phyloP scores from a whole-genome alignment of 2,329 filamentous ascomycete genomes.

The Aspergillus latus region DNA sequence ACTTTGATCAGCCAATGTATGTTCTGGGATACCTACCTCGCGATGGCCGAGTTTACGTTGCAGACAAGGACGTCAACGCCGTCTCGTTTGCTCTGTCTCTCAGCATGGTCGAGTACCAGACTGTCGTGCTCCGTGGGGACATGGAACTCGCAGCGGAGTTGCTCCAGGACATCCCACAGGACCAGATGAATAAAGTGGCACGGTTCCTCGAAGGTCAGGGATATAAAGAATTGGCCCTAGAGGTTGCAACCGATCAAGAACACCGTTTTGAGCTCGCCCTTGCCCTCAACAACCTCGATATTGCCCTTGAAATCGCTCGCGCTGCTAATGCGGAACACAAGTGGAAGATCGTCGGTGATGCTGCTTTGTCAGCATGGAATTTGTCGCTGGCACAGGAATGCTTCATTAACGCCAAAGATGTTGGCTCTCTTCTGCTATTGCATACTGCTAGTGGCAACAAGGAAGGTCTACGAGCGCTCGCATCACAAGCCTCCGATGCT shows the following conservation, averaged over 20 bases:
- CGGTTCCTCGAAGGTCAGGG: slow-evolving; percentile 96
- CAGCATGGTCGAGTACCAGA: slow-evolving; percentile 94
- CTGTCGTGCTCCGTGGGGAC: slow-evolving; percentile 87
- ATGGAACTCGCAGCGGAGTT: slow-evolving; percentile 88
- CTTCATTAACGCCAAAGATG: slow-evolving; percentile 85
- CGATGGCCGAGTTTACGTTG: slow-evolving; percentile 91
- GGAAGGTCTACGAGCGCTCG: slow-evolving; percentile 71
- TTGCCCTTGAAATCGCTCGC: slow-evolving; percentile 79
- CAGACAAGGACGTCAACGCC: slow-evolving; percentile 91
- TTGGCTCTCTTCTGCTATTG: slow-evolving; percentile 83
- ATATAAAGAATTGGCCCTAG: slow-evolving; percentile 90
- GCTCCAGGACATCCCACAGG: slow-evolving; percentile 77
- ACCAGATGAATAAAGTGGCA: slow-evolving; percentile 97
- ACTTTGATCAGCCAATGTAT: slow-evolving; percentile 95
- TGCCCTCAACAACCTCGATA: slow-evolving; percentile 75
- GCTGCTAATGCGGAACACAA: slow-evolving; percentile 89
- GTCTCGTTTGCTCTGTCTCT: slow-evolving; percentile 90
- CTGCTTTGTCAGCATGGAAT: slow-evolving; percentile 83
- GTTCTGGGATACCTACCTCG: slow-evolving; percentile 91
- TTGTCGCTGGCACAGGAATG: slow-evolving; percentile 86
- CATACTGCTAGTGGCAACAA: slow-evolving; percentile 82
- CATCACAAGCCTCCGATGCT: slow-evolving; percentile 70
- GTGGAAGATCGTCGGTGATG: slow-evolving; percentile 96
- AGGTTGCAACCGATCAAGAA: slow-evolving; percentile 91
- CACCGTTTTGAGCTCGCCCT: slow-evolving; percentile 95